Conservation (phyloP, 2,329 filamentous ascomycete genomes). For the Neobulgaria alba region DNA sequence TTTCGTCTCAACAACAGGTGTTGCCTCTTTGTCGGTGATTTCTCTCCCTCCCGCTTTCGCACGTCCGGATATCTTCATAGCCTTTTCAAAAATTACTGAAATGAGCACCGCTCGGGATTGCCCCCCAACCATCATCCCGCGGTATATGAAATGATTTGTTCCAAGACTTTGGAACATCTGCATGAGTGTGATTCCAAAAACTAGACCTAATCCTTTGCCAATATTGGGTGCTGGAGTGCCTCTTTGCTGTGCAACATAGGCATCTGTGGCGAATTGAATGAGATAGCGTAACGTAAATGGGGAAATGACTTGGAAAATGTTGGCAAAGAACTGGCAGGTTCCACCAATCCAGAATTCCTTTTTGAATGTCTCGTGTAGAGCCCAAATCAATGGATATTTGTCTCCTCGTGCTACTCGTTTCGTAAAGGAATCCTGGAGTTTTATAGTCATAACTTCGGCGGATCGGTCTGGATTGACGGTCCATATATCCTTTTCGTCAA, state of each 20-base stretch:
- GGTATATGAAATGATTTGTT: slow-evolving; percentile 87
- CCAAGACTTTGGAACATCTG: slow-evolving; percentile 73
- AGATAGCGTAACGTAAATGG: slow-evolving; percentile 81
- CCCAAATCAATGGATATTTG: slow-evolving; percentile 67
- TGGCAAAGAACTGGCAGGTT: slow-evolving; percentile 63
- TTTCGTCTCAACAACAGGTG: slow-evolving; percentile 28
- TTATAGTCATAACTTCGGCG: slow-evolving; percentile 59
- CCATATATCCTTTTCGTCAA: slow-evolving; percentile 85
- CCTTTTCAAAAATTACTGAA: slow-evolving; percentile 82
- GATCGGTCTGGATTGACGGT: slow-evolving; percentile 72
- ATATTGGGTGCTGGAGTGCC: slow-evolving; percentile 54
- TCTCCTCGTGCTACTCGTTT: slow-evolving; percentile 58
- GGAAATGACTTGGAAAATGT: slow-evolving; percentile 69
- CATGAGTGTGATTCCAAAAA: slow-evolving; percentile 77
- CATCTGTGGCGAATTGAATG: slow-evolving; percentile 75
- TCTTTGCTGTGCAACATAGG: slow-evolving; percentile 55
- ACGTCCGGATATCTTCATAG: slow-evolving; percentile 78
- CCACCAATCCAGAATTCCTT: slow-evolving; percentile 80
- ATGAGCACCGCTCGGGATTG: slow-evolving; percentile 76
- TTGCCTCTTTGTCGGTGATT: slow-evolving; percentile 30
- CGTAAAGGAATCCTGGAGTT: slow-evolving; percentile 60
- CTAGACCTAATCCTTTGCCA: slow-evolving; percentile 69
- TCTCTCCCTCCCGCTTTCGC: slow-evolving; percentile 73
- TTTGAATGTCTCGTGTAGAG: slow-evolving; percentile 79
- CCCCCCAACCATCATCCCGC: slow-evolving; percentile 85